Conservation (phyloP, 371 early-diverging fungal species). For the Mucor saturninus region DNA sequence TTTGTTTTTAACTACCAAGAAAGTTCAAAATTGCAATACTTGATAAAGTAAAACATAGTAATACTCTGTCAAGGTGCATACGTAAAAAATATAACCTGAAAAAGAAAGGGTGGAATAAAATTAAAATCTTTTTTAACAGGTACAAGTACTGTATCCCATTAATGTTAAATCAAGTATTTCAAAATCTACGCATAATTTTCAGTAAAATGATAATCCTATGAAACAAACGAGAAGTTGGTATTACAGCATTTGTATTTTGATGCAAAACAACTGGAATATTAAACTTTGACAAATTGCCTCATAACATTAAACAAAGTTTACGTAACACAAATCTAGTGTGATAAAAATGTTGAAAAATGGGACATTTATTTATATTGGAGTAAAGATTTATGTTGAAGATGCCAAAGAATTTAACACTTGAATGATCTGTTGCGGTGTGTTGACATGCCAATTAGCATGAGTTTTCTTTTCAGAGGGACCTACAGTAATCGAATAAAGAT, state of each 20-base stretch:
- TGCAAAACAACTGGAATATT: no score
- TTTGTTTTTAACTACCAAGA: background rate
- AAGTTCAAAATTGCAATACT: conserved; percentile 10
- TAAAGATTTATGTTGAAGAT: background rate
- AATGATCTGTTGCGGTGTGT: conserved; percentile 49
- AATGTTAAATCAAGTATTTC: no score
- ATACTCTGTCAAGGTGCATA: conserved; percentile 17
- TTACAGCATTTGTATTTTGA: no score
- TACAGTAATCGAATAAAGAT: conserved; percentile 34
- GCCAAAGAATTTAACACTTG: conserved; percentile 36
- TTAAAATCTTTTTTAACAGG: background rate
- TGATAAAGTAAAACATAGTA: conserved; percentile 13
- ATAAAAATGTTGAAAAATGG: no score
- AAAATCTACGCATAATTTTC: no score
- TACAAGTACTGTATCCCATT: no score
- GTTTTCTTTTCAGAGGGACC: conserved; percentile 75
- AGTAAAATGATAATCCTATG: no score
- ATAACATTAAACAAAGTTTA: no score
- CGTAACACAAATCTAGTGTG: no score
- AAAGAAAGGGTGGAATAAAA: background rate
- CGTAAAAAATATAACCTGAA: background rate
- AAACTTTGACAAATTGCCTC: no score
- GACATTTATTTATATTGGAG: no score
- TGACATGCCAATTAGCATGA: conserved; percentile 81
- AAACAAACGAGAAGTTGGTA: no score